Base-by-base conservation (phyloP, 305 asterid genomes). In the Andrographis paniculata region DNA sequence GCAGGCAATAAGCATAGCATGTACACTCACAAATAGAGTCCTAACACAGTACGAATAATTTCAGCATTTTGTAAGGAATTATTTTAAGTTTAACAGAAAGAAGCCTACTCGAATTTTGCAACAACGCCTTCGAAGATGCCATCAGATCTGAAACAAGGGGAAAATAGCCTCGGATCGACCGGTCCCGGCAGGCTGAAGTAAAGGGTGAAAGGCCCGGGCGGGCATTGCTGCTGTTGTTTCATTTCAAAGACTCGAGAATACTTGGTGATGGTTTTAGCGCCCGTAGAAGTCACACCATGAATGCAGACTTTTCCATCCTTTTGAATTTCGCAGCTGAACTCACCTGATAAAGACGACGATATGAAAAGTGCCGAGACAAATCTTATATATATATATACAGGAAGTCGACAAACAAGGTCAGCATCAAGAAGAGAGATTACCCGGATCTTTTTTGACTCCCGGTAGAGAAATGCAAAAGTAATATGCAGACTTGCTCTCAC, bases 391-490 rank as follows among this genome's bases (percentile, higher is more conserved):
- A 12, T 12, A 6, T 17, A n/a, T 5, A 12, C 0, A 15, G 5
- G 12, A 42, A 42, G 17, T n/a, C n/a, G n/a, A n/a, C 20, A 20
- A 5, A 39, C 13, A 2, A 7, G 14, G 6, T 17, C 20, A 5
- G 2, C 9, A 14, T 43, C 3, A 17, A 19, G 48, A 43, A 39
- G 1, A 35, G 58, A 24, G 49, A 50, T 64, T 60, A 88, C 97
- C 93, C 18, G 87, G 89, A 60, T 84, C 97, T 58, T 75, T 80
- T 75, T 72, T 84, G 56, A 84, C 97, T 59, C 97, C 97, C 44
- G 97, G 97, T 56, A 84, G 66, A 76, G 97, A 79, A 36, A 81
- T 58, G 61, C 93, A 82, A 48, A 88, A 88, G 55, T 81, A 84
- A 62, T 79, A 88, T 0, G 95, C 83, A 0, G 69, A 68, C 70